These are phyloP conservation scores for Peronospora destructor DNA, from an alignment of 352 stramenopile genomes.

Conservation along the genomic window DNA sequence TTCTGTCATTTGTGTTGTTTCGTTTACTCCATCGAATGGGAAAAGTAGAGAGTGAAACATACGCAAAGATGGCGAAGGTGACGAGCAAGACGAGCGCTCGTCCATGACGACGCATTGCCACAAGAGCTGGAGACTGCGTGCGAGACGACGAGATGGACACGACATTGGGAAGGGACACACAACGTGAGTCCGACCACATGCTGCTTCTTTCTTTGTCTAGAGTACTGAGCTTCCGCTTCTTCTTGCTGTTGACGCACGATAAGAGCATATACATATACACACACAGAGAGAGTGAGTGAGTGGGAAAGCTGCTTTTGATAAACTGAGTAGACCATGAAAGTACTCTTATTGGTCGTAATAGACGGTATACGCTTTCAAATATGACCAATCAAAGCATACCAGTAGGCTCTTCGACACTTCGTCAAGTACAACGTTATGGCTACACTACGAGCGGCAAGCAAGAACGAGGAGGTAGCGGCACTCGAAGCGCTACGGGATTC, in stretches of 20 bases:
- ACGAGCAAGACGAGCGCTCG: constrained; percentile 44
- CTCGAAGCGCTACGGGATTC: constrained; percentile 73
- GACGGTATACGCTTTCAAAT: neutral
- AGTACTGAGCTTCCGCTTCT: constrained; percentile 81
- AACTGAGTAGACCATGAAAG: too few relatives aligned
- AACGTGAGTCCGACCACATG: constrained; percentile 51
- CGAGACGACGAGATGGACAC: constrained; percentile 19
- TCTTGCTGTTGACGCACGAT: constrained; percentile 44
- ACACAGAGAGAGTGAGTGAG: too few relatives aligned
- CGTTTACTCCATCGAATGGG: constrained; percentile 23
- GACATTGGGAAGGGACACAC: constrained; percentile 17
- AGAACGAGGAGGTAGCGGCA: constrained; percentile 75
- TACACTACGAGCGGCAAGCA: constrained; percentile 17
- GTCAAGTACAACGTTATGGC: too few relatives aligned
- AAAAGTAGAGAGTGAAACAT: constrained; percentile 55
- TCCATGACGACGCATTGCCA: constrained; percentile 41
- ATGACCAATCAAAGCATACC: constrained; percentile 6
- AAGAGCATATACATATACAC: constrained; percentile 32
- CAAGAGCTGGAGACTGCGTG: constrained; percentile 28
- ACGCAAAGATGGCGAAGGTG: constrained; percentile 43
- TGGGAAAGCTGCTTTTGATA: too few relatives aligned
- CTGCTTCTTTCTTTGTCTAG: constrained; percentile 31
- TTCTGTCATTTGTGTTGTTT: constrained; percentile 13
- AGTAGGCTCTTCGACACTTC: too few relatives aligned
- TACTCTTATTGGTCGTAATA: too few relatives aligned